Base-by-base conservation (phyloP, 177 flowering plant species). In the Vitis hybrid region DNA sequence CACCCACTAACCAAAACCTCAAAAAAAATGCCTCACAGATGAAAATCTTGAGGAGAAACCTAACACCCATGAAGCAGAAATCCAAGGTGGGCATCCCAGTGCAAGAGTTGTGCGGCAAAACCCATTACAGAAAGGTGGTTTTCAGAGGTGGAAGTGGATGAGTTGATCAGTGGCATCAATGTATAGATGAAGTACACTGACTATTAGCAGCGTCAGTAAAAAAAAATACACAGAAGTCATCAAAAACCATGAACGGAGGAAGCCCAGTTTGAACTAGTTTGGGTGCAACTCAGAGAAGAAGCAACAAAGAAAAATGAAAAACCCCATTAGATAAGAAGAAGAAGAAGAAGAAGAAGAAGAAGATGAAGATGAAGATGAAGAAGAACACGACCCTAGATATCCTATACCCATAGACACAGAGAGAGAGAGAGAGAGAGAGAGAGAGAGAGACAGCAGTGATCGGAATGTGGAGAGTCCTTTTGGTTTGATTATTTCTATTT, bases 1-100 rank as follows among this genome's bases (percentile, higher is more conserved):
- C 13, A 69, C 69, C 72, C 60, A 74, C 6, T 11, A 61, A 72
- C 19, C 39, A 67, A 61, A 64, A 76, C 29, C 59, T 9, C 11
- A 67, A 3, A 33, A 7, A 7, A 65, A 60, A 58, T 11, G 39
- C 9, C 2, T 13, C 48, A 22, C 3, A 22, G 7, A n/a, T 16
- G 51, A 51, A 29, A 51, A 51, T 13, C 21, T 14, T 64, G 56
- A 13, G 33, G 14, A 67, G 62, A 66, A 56, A 50, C 26, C 60
- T 66, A 56, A 65, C 52, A 66, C 68, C 70, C 67, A 66, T 50
- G 62, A 53, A 18, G 56, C 29, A 45, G 56, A 67, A 66, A 45
- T 60, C 3, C 15, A 60, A 22, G 33, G 3, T 60, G 39, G 48
- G 39, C 21, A 10, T 15, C 15, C 13, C 21, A 60, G 39, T 60